Base-by-base conservation (phyloP, 1,284 basidiomycete genomes). In the Puccinia polysora region DNA sequence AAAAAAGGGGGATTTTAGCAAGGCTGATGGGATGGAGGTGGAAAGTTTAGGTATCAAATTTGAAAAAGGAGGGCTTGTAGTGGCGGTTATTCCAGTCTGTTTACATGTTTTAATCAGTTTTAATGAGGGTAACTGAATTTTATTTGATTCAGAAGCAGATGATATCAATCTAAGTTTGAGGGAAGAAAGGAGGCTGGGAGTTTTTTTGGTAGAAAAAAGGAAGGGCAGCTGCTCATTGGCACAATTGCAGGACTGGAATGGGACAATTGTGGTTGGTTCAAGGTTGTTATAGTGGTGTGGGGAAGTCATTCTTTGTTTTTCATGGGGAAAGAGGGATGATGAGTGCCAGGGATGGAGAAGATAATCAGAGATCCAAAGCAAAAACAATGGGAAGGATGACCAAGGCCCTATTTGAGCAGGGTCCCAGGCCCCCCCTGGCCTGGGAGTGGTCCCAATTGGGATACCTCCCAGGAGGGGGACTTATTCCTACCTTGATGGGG, bases 81-180 rank as follows among this genome's bases (percentile, higher is more conserved):
- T n/a, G 32, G 45, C 30, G 10, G 28, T 36, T 20, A 32, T 10
- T 25, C 25, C 59, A 18, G 40, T 36, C 2, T 45, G 23, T 23
- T 40, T 15, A 15, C 38, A 14, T 14, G 4, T 20, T 5, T 47
- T 45, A 14, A 23, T 14, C 1, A 43, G 40, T 36, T 47, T 62
- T 28, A 25, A 43, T 1, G 59, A 47, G 40, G 40, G 8, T 43
- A n/a, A n/a, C n/a, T n/a, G n/a, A n/a, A n/a, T n/a, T n/a, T n/a
- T n/a, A n/a, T 8, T 43, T 18, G 8, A 18, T 20, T 43, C 59
- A 18, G 59, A 18, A 10, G 58, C 20, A 7, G 36, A 10, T 25
- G 62, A 64, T 23, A 32, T 38, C 10, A 47, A 64, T n/a, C 30
- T 25, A 12, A 52, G 30, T 28, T 64, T 64, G 20, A 64, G 62